These are phyloP conservation scores for Penicillium decumbens DNA, from an alignment of 2,329 filamentous ascomycete species.

Conservation along the genomic window DNA sequence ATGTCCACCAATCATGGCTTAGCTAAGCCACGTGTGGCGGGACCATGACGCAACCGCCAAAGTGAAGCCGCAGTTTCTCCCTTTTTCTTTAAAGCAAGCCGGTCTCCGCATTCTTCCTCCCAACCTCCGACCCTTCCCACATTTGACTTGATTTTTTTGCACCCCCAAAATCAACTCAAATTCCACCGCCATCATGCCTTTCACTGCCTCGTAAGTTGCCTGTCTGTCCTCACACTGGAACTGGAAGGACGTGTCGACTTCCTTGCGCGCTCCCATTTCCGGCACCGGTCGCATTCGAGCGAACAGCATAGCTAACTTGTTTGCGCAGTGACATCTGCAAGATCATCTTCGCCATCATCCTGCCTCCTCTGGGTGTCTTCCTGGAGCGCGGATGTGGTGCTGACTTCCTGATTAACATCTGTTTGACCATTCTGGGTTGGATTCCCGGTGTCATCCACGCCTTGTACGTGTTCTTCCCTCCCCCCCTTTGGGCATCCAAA, in stretches of 20 bases:
- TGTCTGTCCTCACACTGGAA: not conserved
- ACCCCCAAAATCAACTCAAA: not conserved
- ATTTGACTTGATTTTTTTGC: not conserved
- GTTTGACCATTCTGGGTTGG: constrained; percentile 72
- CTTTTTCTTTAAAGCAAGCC: constrained; percentile 45
- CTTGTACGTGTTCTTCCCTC: constrained; percentile 54
- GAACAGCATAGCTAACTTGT: constrained; percentile 1
- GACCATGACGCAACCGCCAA: constrained; percentile 39
- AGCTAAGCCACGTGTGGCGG: constrained; percentile 13
- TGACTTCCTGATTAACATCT: constrained; percentile 88
- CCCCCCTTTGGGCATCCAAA: not conserved
- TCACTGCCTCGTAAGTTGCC: constrained; percentile 47
- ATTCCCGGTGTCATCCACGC: constrained; percentile 88
- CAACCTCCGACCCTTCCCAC: constrained; percentile 1
- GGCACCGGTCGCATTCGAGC: not conserved
- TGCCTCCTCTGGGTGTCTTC: constrained; percentile 88
- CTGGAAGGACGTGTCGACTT: not conserved
- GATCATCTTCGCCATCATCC: constrained; percentile 81
- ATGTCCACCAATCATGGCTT: not conserved
- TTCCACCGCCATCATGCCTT: constrained; percentile 45
- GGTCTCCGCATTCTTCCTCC: constrained; percentile 11
- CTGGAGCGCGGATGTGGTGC: constrained; percentile 85
- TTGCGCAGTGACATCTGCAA: constrained; percentile 65
- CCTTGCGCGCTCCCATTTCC: not conserved
- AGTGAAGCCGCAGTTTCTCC: constrained; percentile 51